These are phyloP conservation scores for Lolium perenne DNA, from an alignment of 176 grass and related monocot genomes.

Conservation along the genomic window DNA sequence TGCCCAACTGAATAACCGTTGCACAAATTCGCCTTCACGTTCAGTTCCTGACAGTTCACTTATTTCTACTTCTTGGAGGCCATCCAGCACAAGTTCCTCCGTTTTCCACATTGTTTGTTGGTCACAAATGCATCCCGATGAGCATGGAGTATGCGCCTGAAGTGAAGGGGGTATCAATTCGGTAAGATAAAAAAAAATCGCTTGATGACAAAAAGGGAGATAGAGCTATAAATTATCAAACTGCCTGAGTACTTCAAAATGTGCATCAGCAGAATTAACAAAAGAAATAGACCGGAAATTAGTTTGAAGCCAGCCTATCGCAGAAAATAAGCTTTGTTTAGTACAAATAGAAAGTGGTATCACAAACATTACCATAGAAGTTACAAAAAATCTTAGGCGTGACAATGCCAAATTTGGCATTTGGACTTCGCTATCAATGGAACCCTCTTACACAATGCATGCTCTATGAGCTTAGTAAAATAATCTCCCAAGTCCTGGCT, in stretches of 20 bases:
- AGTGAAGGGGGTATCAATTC: background rate
- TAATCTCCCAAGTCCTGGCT: background rate
- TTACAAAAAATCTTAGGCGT: background rate
- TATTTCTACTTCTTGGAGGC: conserved; percentile 35
- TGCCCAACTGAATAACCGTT: conserved; percentile 33
- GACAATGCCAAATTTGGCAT: background rate
- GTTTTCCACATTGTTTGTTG: conserved; percentile 12
- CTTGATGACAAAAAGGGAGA: background rate
- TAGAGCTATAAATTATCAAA: background rate
- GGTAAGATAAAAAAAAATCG: background rate
- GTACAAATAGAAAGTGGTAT: conserved; percentile 2
- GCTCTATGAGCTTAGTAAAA: background rate
- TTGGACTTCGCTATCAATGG: background rate
- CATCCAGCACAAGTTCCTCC: conserved; percentile 5
- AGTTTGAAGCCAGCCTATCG: background rate
- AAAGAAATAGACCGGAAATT: background rate
- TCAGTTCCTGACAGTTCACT: background rate
- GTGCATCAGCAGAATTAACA: background rate
- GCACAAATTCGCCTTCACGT: conserved; percentile 13
- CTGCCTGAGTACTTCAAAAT: background rate
- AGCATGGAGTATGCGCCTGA: conserved; percentile 5
- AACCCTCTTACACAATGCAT: background rate
- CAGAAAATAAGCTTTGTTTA: conserved; percentile 1
- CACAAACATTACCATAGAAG: background rate
- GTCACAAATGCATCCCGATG: conserved; percentile 25